Evolutionary conservation across 257 asterid species (phyloP).

Genomic region (Nicotiana undulata): DNA sequence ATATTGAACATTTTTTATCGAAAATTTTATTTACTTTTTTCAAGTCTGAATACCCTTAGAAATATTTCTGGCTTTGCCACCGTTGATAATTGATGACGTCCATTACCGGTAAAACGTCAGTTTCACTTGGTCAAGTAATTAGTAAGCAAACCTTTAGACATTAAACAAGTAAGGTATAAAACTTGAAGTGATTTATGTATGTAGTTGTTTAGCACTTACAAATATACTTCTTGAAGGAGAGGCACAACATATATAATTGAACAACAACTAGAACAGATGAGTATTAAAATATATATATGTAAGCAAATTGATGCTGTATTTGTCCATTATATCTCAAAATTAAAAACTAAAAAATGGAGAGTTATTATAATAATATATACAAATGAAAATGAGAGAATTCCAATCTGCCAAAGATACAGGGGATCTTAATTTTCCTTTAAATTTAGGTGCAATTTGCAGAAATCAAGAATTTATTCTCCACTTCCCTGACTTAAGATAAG

Average conservation of each 20-base stretch:
- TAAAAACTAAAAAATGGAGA: neutral
- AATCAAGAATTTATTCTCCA: slow-evolving; percentile 1
- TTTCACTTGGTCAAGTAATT: neutral
- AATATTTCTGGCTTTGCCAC: too few relatives aligned
- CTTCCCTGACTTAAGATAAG: neutral
- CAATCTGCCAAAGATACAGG: neutral
- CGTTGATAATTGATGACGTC: neutral
- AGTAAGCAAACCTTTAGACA: neutral
- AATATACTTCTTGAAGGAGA: neutral
- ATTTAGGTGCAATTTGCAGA: neutral
- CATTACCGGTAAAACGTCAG: neutral
- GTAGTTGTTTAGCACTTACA: neutral
- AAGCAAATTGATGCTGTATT: neutral
- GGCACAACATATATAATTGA: neutral
- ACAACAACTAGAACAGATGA: neutral
- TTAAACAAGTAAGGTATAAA: neutral
- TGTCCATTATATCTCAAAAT: neutral
- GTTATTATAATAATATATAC: neutral
- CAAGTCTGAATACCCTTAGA: too few relatives aligned
- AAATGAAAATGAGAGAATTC: neutral
- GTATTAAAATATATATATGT: neutral
- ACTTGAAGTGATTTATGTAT: neutral
- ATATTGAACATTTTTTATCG: too few relatives aligned
- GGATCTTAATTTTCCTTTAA: neutral
- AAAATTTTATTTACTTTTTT: too few relatives aligned